These are phyloP conservation scores for Primulina huaijiensis DNA, from an alignment of 257 asterid species.

Conservation along the genomic window DNA sequence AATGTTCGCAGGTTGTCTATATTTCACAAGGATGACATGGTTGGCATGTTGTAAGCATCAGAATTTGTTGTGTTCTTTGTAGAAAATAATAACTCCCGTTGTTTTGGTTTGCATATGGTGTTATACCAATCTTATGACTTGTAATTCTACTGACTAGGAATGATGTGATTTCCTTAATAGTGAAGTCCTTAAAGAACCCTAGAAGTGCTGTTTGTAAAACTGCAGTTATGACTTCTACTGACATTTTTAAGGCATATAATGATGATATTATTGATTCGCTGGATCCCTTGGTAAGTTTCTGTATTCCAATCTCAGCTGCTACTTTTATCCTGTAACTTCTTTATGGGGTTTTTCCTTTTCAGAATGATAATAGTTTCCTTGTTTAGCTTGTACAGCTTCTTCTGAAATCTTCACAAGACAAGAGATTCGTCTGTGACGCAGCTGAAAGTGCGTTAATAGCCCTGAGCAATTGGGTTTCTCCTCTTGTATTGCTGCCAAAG, in stretches of 20 bases:
- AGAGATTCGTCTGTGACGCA: conserved; percentile 88
- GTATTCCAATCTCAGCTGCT: not conserved
- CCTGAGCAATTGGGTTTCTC: conserved; percentile 73
- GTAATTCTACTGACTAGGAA: conserved; percentile 30
- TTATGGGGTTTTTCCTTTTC: not conserved
- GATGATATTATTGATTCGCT: conserved; percentile 58
- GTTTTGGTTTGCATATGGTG: conserved; percentile 20
- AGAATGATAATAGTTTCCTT: conserved; percentile 1
- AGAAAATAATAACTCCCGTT: conserved; percentile 7
- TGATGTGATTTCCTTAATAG: conserved; percentile 36
- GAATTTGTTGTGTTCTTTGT: conserved; percentile 16
- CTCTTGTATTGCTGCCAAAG: conserved; percentile 68
- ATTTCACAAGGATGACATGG: conserved; percentile 73
- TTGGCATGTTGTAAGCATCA: conserved; percentile 64
- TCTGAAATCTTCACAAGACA: conserved; percentile 93
- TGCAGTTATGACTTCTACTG: conserved; percentile 58
- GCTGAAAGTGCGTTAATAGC: conserved; percentile 72
- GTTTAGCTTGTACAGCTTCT: conserved; percentile 78
- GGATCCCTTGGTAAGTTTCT: conserved; percentile 70
- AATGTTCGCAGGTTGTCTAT: conserved; percentile 63
- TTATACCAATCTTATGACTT: conserved; percentile 18
- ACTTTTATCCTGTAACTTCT: conserved; percentile 9
- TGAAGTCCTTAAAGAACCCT: conserved; percentile 80
- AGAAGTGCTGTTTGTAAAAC: conserved; percentile 96
- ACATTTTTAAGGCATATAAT: conserved; percentile 50